Base-by-base conservation (phyloP, 1,284 basidiomycete species). In the Phellopilus nigrolimitatus region DNA sequence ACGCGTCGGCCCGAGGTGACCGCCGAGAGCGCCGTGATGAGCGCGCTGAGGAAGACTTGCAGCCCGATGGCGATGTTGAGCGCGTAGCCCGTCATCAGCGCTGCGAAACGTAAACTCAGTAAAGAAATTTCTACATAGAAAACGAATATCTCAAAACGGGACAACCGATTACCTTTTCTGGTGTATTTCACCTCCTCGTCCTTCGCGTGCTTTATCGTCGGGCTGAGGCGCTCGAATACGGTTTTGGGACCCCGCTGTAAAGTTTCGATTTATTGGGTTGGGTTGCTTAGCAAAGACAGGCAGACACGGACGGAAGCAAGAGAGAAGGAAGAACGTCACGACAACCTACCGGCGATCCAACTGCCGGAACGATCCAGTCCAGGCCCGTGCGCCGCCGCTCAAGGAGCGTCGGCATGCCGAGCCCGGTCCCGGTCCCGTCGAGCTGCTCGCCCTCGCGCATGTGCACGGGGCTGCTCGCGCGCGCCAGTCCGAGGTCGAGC, bases 21-120 rank as follows among this genome's bases (percentile, higher is more conserved):
- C 4, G 80, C 82, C 2, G 82, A 76, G 5, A 87, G 59, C 0
- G 75, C 83, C 0, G 84, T 87, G 8, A 82, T 86, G 38, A 87
- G 66, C 10, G 84, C 77, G 2, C 83, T 84, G 12, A 87, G 65
- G 0, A 83, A 47, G 5, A 88, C 78, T 55, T 74, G 84, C 17
- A 81, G 39, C 33, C 71, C 76, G 37, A 78, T 76, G 2, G 76
- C 76, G 10, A 67, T 54, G 59, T 86, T 87, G 27, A 86, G 68
- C 3, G 71, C 62, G 53, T 69, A 75, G 3, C 74, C 73, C 0
- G 75, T 76, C 51, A 69, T 60, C 47, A 63, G 65, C 5, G 81
- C 82, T 76, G 50, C 5, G 15, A 30, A 41, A 1, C 12, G 37
- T 24, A 7, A 42, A 22, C 9, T 19, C 21, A 46, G 30, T 5